A percentile compares a stretch with the other conserved stretches of the same genome.
Evolutionary conservation across 495 filamentous ascomycete species (phyloP).

Genomic region (Beverwykella pulmonaria): DNA sequence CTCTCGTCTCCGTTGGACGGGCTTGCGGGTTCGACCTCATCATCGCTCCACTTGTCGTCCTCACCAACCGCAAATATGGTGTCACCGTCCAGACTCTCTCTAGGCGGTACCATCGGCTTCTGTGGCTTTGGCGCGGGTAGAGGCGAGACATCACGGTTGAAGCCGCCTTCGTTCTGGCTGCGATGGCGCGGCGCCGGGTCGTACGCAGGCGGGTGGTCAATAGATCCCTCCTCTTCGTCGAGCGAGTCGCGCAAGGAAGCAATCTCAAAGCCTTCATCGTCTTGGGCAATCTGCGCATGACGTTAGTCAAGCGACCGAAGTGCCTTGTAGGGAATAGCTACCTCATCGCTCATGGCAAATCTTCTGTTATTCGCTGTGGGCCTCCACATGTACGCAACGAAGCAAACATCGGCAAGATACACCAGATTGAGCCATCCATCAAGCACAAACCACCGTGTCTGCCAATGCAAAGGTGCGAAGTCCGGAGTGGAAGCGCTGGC

Average conservation of each 20-base stretch:
- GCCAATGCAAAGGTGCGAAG: constrained; percentile 95
- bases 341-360: constrained; percentile 98
- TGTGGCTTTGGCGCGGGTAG: constrained; percentile 48
- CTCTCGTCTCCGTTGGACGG: constrained; percentile 60
- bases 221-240: constrained; percentile 60
- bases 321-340: constrained; percentile 42
- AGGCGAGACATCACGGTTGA: constrained; percentile 43
- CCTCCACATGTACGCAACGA: constrained; percentile 95
- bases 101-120: constrained; percentile 47
- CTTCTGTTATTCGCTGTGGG: constrained; percentile 95
- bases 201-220: constrained; percentile 30
- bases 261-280: constrained; percentile 98
- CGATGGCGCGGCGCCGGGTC: constrained; percentile 27
- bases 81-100: constrained; percentile 84
- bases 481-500: constrained; percentile 78
- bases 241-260: constrained; percentile 83
- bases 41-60: constrained; percentile 71
- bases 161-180: background rate
- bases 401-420: constrained; percentile 87
- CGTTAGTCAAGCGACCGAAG: background rate
- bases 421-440: constrained; percentile 98
- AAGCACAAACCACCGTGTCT: constrained; percentile 93
- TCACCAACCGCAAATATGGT: constrained; percentile 94
- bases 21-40: constrained; percentile 60
- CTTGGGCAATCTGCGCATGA: constrained; percentile 77